Evolutionary conservation across 208 protist genomes (phyloP), one percentile per base, ranked within the genome.

Genomic region (Leptomonas seymouri): DNA sequence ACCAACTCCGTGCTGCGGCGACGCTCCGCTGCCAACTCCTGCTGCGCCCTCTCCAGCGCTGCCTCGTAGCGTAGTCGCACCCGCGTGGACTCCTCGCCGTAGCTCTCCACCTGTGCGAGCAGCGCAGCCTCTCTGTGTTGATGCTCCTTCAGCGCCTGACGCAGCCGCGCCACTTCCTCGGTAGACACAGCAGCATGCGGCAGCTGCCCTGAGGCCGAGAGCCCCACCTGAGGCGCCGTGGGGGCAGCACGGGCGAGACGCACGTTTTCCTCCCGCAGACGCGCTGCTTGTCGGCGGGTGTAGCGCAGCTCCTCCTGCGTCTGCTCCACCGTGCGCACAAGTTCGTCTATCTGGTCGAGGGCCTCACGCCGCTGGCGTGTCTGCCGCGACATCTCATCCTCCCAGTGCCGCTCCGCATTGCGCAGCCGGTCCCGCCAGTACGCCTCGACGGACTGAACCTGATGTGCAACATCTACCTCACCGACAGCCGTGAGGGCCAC

Each of bases 381-480:
- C 60, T 84, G 82, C 23, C 42, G 30, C 48, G 77, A 42, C 56
- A 81, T 57, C 57, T 78, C 70, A 5, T 68, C 74, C 53, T 80
- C 76, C 80, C 78, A 86, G 31, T 82, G 69, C 7, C 60, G 56
- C 70, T 85, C 75, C 21, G 80, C 74, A 8, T 51, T 71, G 58
- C 74, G 67, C 53, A 90, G 45, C 21, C 80, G 76, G 30, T 84
- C 72, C 27, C 77, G 80, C 75, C 82, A 93, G 63, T 93, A 83
- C 12, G 56, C 56, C 61, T 86, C 81, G 7, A 80, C 69, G 54
- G 80, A 72, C n/a, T 78, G 51, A 57, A 90, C 71, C 44, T 78
- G 75, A 27, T 67, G 45, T 7, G 41, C 63, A 74, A 83, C 77
- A 67, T 87, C 86, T 39, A 41, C 77, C 61, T 83, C 48, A 28